Evolutionary conservation across 495 filamentous ascomycete genomes (phyloP).

Genomic region (Podospora pseudoanserina): DNA sequence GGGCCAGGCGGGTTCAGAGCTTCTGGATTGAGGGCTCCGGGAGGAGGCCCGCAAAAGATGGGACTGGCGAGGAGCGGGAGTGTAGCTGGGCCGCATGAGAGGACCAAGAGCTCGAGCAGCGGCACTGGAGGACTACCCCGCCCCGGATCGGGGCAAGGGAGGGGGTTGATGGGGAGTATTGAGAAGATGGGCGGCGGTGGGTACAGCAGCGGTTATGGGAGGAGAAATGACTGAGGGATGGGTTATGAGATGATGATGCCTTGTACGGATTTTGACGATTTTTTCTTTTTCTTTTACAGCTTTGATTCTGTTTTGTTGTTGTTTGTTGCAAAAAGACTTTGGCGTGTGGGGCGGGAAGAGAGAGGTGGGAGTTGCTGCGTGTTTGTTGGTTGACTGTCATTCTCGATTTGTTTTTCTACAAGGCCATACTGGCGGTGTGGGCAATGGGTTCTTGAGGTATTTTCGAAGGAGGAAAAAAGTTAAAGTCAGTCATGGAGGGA

Average conservation of each 20-base stretch:
- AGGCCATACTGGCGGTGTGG: background rate
- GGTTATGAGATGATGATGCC: background rate
- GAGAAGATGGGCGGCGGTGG: conserved; percentile 59
- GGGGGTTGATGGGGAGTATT: conserved; percentile 68
- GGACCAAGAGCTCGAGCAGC: conserved; percentile 36
- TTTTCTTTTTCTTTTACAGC: conserved; percentile 5
- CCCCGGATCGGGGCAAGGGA: conserved; percentile 38
- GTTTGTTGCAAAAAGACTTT: background rate
- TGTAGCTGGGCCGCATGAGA: conserved; percentile 31
- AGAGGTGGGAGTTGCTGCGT: too few species aligned
- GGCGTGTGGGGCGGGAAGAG: background rate
- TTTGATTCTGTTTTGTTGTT: background rate
- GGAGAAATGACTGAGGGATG: background rate
- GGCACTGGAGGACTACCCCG: conserved; percentile 41
- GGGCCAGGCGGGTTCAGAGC: conserved; percentile 25
- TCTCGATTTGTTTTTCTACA: background rate
- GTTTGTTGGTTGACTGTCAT: background rate
- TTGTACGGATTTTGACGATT: conserved; percentile 3
- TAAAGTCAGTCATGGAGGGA: background rate
- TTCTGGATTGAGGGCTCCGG: conserved; percentile 45
- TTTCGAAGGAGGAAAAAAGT: background rate
- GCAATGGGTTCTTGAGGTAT: too few species aligned
- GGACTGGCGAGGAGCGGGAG: conserved; percentile 35
- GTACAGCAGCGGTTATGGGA: conserved; percentile 16
- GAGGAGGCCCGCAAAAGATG: conserved; percentile 14